Evolutionary conservation across 805 yeast species (phyloP).

Genomic region (Candida quercuum): DNA sequence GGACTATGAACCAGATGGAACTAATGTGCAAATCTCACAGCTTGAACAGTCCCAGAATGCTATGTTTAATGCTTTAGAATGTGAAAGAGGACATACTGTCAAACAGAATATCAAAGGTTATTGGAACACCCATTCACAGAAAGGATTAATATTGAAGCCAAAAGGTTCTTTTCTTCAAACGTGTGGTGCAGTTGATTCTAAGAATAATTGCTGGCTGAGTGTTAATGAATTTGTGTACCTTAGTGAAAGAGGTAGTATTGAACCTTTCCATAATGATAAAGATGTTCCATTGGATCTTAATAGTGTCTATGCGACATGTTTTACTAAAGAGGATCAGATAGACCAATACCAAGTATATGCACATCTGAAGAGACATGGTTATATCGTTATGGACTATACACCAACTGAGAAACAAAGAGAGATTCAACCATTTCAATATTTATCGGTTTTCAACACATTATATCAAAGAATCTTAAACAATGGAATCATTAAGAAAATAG

Average conservation of each 20-base stretch:
- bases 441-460: background rate
- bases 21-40: conserved; percentile 40
- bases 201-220: conserved; percentile 45
- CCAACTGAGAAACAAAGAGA: conserved; percentile 6
- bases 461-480: background rate
- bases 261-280: conserved; percentile 30
- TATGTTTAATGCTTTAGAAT: conserved; percentile 65
- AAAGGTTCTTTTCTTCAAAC: conserved; percentile 71
- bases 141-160: conserved; percentile 41
- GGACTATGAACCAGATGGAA: conserved; percentile 81
- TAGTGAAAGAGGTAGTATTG: conserved; percentile 71
- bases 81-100: conserved; percentile 39
- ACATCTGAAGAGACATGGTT: conserved; percentile 73
- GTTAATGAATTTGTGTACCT: conserved; percentile 73
- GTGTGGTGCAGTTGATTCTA: conserved; percentile 55
- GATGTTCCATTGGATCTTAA: conserved; percentile 51
- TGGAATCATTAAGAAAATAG: background rate
- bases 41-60: conserved; percentile 53
- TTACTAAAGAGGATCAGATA: conserved; percentile 35
- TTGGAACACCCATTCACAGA: conserved; percentile 30
- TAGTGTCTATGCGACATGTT: conserved; percentile 52
- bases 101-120: conserved; percentile 47
- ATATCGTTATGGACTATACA: conserved; percentile 42
- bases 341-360: conserved; percentile 66
- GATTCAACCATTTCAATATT: background rate